phyloP scores from a whole-genome alignment of 441 rosid genomes.

The Sinapis alba region DNA sequence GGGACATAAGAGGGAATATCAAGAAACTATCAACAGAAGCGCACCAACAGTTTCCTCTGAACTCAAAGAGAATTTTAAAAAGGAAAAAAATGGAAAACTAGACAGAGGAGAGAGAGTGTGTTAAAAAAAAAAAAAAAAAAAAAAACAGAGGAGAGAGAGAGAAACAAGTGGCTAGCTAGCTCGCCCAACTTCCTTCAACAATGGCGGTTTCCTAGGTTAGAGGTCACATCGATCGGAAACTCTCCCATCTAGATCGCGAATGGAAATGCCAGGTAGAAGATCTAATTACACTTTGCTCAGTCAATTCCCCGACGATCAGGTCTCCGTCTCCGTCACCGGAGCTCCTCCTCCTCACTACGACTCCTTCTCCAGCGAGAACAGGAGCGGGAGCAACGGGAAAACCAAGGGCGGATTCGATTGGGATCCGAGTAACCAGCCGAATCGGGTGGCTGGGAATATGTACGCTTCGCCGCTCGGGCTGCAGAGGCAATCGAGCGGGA shows the following conservation, averaged over 20 bases:
- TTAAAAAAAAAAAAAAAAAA: slow-evolving; percentile 8
- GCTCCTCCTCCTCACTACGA: slow-evolving; percentile 56
- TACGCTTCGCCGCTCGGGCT: slow-evolving; percentile 63
- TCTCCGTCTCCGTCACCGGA: slow-evolving; percentile 45
- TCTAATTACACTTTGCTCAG: slow-evolving; percentile 82
- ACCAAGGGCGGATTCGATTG: slow-evolving; percentile 59
- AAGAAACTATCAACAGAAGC: slow-evolving; percentile 45
- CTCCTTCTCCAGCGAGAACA: slow-evolving; percentile 62
- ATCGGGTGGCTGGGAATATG: slow-evolving; percentile 57
- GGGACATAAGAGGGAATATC: slow-evolving; percentile 31
- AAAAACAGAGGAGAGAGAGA: slow-evolving; percentile 36
- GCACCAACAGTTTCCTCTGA: slow-evolving; percentile 41
- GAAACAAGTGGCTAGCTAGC: slow-evolving; percentile 36
- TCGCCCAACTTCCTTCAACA: slow-evolving; percentile 39
- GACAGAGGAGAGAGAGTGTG: slow-evolving; percentile 33
- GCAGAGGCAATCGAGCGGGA: slow-evolving; percentile 96
- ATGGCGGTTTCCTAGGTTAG: slow-evolving; percentile 61
- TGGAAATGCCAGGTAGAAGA: slow-evolving; percentile 92
- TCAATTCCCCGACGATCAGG: slow-evolving; percentile 76
- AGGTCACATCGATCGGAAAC: too few species aligned
- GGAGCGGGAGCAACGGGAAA: slow-evolving; percentile 42
- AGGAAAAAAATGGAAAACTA: slow-evolving; percentile 15
- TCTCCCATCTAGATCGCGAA: too few species aligned
- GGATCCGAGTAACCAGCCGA: slow-evolving; percentile 62
- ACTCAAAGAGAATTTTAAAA: slow-evolving; percentile 5